Percentiles rank a stretch among this genome's conserved stretches.
Evolutionary conservation across 139 green algal genomes (phyloP).

Genomic region (Coccomyxa sp.): DNA sequence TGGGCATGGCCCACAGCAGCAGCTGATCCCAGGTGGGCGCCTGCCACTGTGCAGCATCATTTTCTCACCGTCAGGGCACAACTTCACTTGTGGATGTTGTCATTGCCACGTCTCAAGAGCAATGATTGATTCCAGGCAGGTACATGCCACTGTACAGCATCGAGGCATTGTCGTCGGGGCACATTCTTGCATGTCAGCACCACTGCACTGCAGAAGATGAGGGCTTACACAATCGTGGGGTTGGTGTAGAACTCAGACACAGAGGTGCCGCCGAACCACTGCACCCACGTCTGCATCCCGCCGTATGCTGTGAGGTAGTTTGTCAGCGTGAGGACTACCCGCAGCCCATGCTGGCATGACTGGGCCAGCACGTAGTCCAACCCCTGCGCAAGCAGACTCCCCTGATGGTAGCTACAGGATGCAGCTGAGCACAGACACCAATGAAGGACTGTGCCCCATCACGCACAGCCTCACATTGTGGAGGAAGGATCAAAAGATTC

Average conservation of each 20-base stretch:
- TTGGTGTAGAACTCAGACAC: constrained; percentile 9
- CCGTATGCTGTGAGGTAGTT: constrained; percentile 79
- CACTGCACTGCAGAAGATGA: neutral
- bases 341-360: constrained; percentile 27
- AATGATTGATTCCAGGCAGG: neutral
- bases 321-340: constrained; percentile 59
- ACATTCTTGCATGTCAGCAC: neutral
- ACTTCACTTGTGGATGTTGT: no score
- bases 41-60: neutral
- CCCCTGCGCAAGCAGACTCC: constrained; percentile 14
- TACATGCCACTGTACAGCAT: neutral
- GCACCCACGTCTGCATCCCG: constrained; percentile 47
- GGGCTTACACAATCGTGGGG: neutral
- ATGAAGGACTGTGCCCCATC: no score
- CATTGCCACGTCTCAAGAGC: neutral
- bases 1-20: neutral
- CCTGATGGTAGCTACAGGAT: no score
- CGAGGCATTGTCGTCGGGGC: neutral
- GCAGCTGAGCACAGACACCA: no score
- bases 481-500: neutral
- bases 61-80: no score
- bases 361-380: constrained; percentile 64
- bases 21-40: neutral
- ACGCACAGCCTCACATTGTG: neutral
- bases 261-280: neutral